phyloP scores from a whole-genome alignment of 1,284 basidiomycete genomes.

The Cutaneotrichosporon dermatis region DNA sequence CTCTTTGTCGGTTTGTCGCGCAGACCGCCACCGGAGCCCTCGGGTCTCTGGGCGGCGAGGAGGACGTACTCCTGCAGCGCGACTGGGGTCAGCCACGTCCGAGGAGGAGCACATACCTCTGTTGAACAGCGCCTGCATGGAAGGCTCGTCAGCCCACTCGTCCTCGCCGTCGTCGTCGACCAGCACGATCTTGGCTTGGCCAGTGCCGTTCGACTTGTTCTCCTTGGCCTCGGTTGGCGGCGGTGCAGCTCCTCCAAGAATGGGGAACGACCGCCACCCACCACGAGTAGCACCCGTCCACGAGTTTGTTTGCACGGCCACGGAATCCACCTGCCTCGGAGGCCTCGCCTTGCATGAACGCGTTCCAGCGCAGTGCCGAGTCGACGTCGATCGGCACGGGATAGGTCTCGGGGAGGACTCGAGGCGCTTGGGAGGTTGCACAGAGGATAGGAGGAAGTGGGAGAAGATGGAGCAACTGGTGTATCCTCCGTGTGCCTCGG shows the following conservation, averaged over 20 bases:
- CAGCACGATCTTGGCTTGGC: constrained; percentile 5
- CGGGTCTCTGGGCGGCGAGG: constrained; percentile 72
- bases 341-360: constrained; percentile 76
- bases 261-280: constrained; percentile 93
- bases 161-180: constrained; percentile 29
- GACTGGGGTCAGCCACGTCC: constrained; percentile 34
- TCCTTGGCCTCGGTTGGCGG: constrained; percentile 29
- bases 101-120: constrained; percentile 33
- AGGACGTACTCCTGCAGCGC: constrained; percentile 86
- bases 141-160: constrained; percentile 23
- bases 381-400: constrained; percentile 58
- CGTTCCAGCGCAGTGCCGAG: constrained; percentile 73
- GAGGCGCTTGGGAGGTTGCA: constrained; percentile 13
- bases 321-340: constrained; percentile 87
- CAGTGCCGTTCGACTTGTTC: background rate
- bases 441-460: constrained; percentile 63
- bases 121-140: constrained; percentile 40
- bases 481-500: constrained; percentile 95
- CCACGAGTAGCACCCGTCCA: constrained; percentile 99
- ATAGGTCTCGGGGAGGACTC: constrained; percentile 22
- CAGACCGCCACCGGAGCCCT: constrained; percentile 61
- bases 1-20: constrained; percentile 92
- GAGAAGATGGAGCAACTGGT: constrained; percentile 86
- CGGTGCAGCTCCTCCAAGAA: constrained; percentile 65
- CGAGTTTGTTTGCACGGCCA: constrained; percentile 93